Evolutionary conservation across 2,329 filamentous ascomycete genomes (phyloP), one percentile per base, ranked within the genome.

Genomic region (Cladosporium sp.): DNA sequence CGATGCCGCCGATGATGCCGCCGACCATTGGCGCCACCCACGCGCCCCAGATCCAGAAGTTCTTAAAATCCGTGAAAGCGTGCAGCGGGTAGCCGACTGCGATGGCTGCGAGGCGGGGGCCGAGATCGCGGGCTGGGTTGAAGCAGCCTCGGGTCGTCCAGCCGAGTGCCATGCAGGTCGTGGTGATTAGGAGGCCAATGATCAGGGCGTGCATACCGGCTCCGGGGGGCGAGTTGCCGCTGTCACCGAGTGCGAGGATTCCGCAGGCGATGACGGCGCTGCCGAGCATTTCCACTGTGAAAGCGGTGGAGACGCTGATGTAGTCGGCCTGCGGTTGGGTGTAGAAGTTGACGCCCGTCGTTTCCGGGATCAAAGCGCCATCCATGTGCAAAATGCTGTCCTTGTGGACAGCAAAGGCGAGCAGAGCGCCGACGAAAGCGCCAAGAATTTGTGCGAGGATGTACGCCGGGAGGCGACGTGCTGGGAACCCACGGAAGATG

Each of bases 181-280:
- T 56, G 0, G 64, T 65, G 19, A 68, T 65, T 3, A 77, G 61
- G 1, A 78, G 64, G 0, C 74, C 75, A 24, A 78, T 64, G 42
- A 79, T 70, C 37, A 78, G 70, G 2, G 76, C 72, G 57, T 73
- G 74, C 74, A 79, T 77, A 42, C 75, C 75, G 0, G 75, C 74
- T 7, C 75, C 75, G 3, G 63, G 62, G 7, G 63, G 60, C 15
- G 52, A 54, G 45, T 65, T 64, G 11, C 55, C 52, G 20, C 56
- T 58, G 41, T 64, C 62, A 44, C 62, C 63, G 6, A 65, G 52
- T 1, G 63, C 63, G 2, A 79, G 65, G n/a, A 78, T 65, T 0
- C 71, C 68, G 19, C 70, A 62, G 0, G 66, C 61, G 1, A 78
- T 62, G 6, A 76, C 64, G 2, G 55, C 61, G 2, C 58, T 58